phyloP scores from a whole-genome alignment of 129 eudicot species.

The Centaurea solstitialis region DNA sequence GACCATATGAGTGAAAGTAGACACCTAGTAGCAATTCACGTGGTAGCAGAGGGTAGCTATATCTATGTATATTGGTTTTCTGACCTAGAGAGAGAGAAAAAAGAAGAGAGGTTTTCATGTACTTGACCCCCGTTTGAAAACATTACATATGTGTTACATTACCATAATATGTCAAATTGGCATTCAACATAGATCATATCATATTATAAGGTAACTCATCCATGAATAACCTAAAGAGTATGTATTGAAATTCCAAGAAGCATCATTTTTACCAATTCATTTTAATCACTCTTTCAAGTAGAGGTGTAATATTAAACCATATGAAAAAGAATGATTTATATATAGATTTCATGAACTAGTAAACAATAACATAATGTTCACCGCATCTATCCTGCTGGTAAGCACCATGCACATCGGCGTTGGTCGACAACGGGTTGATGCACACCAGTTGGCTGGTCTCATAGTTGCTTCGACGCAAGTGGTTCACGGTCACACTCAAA shows the following conservation, averaged over 20 bases:
- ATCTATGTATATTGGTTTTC: background rate
- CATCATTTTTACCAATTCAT: background rate
- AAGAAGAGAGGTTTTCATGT: background rate
- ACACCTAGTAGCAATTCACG: conserved; percentile 25
- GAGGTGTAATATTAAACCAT: too few relatives aligned
- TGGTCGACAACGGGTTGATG: too few relatives aligned
- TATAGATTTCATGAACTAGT: background rate
- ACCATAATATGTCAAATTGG: background rate
- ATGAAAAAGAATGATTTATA: too few relatives aligned
- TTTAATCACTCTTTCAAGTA: background rate
- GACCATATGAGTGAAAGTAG: conserved; percentile 16
- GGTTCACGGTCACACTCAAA: too few relatives aligned
- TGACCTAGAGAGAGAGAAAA: conserved; percentile 11
- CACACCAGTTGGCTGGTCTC: too few relatives aligned
- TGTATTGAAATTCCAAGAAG: background rate
- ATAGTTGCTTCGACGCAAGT: too few relatives aligned
- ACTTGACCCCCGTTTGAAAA: background rate
- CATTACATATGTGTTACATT: background rate
- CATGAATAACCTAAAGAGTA: background rate
- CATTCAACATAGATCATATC: background rate
- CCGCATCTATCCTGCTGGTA: too few relatives aligned
- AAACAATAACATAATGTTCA: background rate
- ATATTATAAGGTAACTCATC: background rate
- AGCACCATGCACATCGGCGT: too few relatives aligned
- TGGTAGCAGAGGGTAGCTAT: conserved; percentile 32